A percentile compares a stretch with the other conserved stretches of the same genome.
Conservation (phyloP, 495 filamentous ascomycete species). For the Trichoderma gamsii region DNA sequence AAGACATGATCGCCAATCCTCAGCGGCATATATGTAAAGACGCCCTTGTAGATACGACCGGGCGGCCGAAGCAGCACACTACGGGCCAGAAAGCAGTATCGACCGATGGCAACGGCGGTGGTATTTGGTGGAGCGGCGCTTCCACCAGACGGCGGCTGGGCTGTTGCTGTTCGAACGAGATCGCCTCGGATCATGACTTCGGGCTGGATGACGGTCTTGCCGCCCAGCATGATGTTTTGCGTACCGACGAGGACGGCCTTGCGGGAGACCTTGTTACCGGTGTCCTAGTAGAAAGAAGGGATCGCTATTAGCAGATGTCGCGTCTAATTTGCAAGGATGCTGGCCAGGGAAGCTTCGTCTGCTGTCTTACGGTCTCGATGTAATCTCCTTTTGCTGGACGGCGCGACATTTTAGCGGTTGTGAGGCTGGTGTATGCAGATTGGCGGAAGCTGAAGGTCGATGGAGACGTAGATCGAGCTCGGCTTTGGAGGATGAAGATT, state of each 20-base stretch:
- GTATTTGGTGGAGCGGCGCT: conserved; percentile 37
- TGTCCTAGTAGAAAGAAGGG: conserved; percentile 59
- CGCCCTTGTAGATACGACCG: conserved; percentile 60
- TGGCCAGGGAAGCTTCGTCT: not conserved
- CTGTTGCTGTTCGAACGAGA: conserved; percentile 53
- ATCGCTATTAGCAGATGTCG: conserved; percentile 10
- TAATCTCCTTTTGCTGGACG: conserved; percentile 82
- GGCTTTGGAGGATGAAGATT: not conserved
- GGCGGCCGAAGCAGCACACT: conserved; percentile 72
- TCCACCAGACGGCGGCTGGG: conserved; percentile 28
- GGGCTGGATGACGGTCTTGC: conserved; percentile 88
- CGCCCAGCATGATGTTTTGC: conserved; percentile 94
- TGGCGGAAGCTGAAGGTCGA: not conserved
- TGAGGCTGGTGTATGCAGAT: not conserved
- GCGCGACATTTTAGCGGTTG: conserved; percentile 55
- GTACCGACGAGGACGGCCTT: conserved; percentile 85
- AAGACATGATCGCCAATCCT: conserved; percentile 92
- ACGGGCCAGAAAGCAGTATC: conserved; percentile 78
- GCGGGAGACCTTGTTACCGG: conserved; percentile 96
- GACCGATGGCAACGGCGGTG: conserved; percentile 76
- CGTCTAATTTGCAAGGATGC: conserved; percentile 14
- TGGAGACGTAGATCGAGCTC: not conserved
- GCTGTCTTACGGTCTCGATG: conserved; percentile 76
- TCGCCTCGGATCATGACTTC: conserved; percentile 91
- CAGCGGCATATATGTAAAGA: conserved; percentile 71